Percentiles rank a stretch among this genome's conserved stretches.
Conservation (phyloP, 495 filamentous ascomycete genomes). For the Elaphomyces granulatus region DNA sequence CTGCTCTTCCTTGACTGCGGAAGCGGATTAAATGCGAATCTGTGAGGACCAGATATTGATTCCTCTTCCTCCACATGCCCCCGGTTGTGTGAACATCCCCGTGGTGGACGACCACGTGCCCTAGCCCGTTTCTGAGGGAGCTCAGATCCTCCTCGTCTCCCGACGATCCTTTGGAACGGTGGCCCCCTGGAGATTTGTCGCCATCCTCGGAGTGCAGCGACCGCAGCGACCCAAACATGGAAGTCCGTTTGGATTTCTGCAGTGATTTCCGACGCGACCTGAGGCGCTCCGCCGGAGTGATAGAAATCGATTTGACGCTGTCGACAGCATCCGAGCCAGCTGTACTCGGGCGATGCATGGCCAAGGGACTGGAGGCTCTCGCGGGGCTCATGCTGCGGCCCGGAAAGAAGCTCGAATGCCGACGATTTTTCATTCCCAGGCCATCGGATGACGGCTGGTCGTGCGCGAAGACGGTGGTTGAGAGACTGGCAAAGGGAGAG, state of each 20-base stretch:
- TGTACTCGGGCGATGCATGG: conserved; percentile 16
- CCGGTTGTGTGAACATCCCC: conserved; percentile 70
- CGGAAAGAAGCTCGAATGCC: conserved; percentile 34
- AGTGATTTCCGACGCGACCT: conserved; percentile 30
- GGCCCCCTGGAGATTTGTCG: conserved; percentile 20
- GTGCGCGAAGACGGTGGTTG: conserved; percentile 15
- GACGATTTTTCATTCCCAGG: conserved; percentile 26
- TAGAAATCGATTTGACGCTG: conserved; percentile 11
- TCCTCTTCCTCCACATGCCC: conserved; percentile 70
- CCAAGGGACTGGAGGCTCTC: conserved; percentile 10
- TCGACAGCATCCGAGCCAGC: conserved; percentile 16
- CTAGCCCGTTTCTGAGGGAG: conserved; percentile 21
- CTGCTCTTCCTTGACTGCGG: conserved; percentile 57
- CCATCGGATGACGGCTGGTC: conserved; percentile 29
- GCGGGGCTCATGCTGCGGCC: conserved; percentile 16
- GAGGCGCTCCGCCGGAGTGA: conserved; percentile 15
- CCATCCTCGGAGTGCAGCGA: conserved; percentile 40
- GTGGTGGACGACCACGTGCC: conserved; percentile 43
- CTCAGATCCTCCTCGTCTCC: conserved; percentile 18
- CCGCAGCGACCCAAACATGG: conserved; percentile 44
- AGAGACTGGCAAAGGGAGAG: conserved; percentile 11
- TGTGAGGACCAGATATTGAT: conserved; percentile 84
- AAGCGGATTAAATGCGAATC: conserved; percentile 70
- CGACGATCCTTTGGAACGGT: conserved; percentile 20
- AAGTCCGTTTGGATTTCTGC: conserved; percentile 32